Conservation (phyloP, 2,329 filamentous ascomycete species). For the Colletotrichum sojae region DNA sequence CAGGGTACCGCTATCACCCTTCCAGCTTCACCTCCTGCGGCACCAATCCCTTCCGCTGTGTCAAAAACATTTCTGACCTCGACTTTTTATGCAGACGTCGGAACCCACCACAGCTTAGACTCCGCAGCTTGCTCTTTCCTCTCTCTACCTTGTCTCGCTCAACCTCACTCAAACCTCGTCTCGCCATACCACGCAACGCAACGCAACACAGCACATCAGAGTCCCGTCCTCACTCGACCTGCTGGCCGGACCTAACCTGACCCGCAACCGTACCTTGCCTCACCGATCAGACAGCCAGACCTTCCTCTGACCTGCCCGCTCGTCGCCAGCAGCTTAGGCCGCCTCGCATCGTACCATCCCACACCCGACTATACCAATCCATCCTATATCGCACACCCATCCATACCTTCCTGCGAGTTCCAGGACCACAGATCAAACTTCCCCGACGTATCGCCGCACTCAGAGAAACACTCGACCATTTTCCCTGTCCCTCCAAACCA, state of each 20-base stretch:
- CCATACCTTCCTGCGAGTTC: conserved; percentile 14
- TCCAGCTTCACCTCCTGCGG: conserved; percentile 52
- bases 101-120: conserved; percentile 45
- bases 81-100: conserved; percentile 51
- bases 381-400: conserved; percentile 26
- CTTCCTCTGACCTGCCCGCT: conserved; percentile 2
- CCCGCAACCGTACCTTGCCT: conserved; percentile 7
- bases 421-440: conserved; percentile 20
- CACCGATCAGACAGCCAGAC: not conserved
- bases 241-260: not conserved
- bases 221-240: conserved; percentile 10
- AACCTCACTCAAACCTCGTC: conserved; percentile 23
- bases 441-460: conserved; percentile 17
- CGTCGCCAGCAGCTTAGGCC: conserved; percentile 15
- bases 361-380: conserved; percentile 29
- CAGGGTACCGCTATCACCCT: conserved; percentile 41
- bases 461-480: conserved; percentile 26
- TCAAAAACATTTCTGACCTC: conserved; percentile 56
- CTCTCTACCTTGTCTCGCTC: conserved; percentile 14
- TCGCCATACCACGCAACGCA: conserved; percentile 26
- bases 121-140: conserved; percentile 31
- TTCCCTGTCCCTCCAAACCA: conserved; percentile 25
- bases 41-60: conserved; percentile 54
- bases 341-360: conserved; percentile 16
- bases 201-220: not conserved